A percentile compares a stretch with the other conserved stretches of the same genome.
Evolutionary conservation across 2,329 filamentous ascomycete species (phyloP).

Genomic region (Herpotrichia juniperi): DNA sequence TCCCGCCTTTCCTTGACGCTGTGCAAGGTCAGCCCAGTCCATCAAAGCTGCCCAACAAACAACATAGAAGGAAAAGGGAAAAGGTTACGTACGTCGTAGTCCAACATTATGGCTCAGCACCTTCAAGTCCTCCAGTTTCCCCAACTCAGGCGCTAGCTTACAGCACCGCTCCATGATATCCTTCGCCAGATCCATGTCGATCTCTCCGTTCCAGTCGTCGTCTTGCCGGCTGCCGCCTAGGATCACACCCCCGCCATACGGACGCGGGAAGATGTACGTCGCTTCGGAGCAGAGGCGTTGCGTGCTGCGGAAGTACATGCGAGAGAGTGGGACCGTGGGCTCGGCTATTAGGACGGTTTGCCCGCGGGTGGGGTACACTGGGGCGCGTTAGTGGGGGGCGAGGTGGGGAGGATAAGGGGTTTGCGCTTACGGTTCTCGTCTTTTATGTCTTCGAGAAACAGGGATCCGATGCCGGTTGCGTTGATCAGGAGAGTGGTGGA

Average conservation of each 20-base stretch:
- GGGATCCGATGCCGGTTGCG: constrained; percentile 79
- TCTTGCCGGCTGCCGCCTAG: constrained; percentile 84
- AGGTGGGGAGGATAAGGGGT: no score
- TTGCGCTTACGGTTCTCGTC: no score
- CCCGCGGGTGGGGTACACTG: constrained; percentile 77
- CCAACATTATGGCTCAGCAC: constrained; percentile 83
- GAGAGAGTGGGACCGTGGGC: constrained; percentile 44
- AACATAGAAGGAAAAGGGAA: background rate
- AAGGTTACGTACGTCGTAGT: constrained; percentile 62
- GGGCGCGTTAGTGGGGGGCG: no score
- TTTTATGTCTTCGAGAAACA: constrained; percentile 79
- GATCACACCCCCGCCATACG: constrained; percentile 76
- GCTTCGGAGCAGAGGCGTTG: constrained; percentile 50
- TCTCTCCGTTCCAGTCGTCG: constrained; percentile 78
- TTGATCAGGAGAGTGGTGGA: constrained; percentile 78
- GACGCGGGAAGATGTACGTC: constrained; percentile 54
- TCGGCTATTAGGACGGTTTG: constrained; percentile 77
- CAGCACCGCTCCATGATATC: constrained; percentile 83
- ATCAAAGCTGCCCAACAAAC: background rate
- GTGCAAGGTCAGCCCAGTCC: background rate
- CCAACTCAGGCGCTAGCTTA: constrained; percentile 68
- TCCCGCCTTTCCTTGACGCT: constrained; percentile 72
- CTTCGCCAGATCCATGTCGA: constrained; percentile 76
- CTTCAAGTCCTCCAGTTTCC: constrained; percentile 73
- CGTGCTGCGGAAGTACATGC: constrained; percentile 53